Evolutionary conservation across 202 grass and related monocot species (phyloP), one percentile per base, ranked within the genome.

Genomic region (Setaria italica): DNA sequence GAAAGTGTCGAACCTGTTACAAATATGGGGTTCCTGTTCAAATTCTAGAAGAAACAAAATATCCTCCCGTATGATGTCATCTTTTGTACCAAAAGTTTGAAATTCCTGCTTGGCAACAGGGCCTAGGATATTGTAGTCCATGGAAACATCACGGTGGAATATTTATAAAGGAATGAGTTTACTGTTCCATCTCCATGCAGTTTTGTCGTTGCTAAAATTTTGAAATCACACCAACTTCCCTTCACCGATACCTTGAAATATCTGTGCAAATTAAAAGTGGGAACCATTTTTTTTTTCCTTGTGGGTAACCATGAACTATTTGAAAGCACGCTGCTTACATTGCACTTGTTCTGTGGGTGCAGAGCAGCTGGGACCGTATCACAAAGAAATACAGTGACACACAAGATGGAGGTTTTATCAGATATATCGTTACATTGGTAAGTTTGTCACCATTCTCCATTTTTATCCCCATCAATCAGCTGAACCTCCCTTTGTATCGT

Each of bases 321-420:
- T 57, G 35, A 71, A 37, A 81, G 57, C 57, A 65, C 9, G 47
- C 37, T 85, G 69, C 69, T 79, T 75, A 85, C 76, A 32, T 66
- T 34, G 62, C 11, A 49, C 50, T 25, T 37, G 12, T 74, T 50
- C 49, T 75, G 46, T 68, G 50, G 57, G 15, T 79, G 47, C 87
- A 97, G 92, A 73, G 64, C 51, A 94, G 90, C 76, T 93, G 95
- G 95, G 92, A 94, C 55, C 80, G 53, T 69, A 88, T 97, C 32
- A 86, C 82, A 12, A 94, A 87, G 76, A 94, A 64, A 80, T 90
- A 35, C 47, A 9, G 79, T 45, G 11, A 86, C 66, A 67, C 70
- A 15, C 60, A 93, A n/a, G 20, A 78, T 66, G 80, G 82, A 9
- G 4, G 2, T 57, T 90, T 95, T 57, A 20, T 97, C 70, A 54